Conservation (phyloP, 169 alveolate species). For the Cryptosporidium felis region DNA sequence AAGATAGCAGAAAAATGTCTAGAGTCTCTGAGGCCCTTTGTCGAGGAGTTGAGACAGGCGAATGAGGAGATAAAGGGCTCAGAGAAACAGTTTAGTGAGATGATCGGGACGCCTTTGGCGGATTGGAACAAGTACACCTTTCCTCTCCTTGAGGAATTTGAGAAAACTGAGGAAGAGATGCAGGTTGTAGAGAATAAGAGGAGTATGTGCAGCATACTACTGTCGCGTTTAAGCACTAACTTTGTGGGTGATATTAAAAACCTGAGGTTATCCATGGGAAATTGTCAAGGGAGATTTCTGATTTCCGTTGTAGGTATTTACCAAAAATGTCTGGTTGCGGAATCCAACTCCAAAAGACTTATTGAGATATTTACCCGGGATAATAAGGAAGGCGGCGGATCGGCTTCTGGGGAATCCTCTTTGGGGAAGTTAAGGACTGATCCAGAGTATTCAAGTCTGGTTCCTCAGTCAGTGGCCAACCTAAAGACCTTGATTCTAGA, state of each 20-base stretch:
- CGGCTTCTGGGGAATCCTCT: neutral
- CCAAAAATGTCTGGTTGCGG: conserved; percentile 30
- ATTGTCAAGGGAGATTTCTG: conserved; percentile 5
- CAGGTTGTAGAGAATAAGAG: neutral
- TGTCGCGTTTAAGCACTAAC: conserved; percentile 31
- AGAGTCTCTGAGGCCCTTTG: conserved; percentile 42
- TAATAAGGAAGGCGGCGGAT: neutral
- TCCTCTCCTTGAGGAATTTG: conserved; percentile 43
- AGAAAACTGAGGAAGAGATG: conserved; percentile 29
- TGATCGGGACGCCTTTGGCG: neutral
- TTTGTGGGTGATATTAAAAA: conserved; percentile 44
- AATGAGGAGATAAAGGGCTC: neutral
- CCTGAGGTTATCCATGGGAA: neutral
- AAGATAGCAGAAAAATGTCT: neutral
- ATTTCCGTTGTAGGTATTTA: conserved; percentile 17
- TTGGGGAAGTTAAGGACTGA: neutral
- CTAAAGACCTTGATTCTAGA: conserved; percentile 21
- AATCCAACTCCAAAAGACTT: conserved; percentile 28
- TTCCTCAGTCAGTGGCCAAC: conserved; percentile 16
- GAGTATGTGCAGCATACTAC: conserved; percentile 35
- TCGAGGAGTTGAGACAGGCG: conserved; percentile 22
- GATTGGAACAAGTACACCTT: conserved; percentile 3
- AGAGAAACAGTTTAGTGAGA: conserved; percentile 36
- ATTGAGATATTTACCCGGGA: neutral
- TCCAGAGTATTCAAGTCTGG: conserved; percentile 6